Base-by-base conservation (phyloP, 116 monocot species). In the Zostera marina region DNA sequence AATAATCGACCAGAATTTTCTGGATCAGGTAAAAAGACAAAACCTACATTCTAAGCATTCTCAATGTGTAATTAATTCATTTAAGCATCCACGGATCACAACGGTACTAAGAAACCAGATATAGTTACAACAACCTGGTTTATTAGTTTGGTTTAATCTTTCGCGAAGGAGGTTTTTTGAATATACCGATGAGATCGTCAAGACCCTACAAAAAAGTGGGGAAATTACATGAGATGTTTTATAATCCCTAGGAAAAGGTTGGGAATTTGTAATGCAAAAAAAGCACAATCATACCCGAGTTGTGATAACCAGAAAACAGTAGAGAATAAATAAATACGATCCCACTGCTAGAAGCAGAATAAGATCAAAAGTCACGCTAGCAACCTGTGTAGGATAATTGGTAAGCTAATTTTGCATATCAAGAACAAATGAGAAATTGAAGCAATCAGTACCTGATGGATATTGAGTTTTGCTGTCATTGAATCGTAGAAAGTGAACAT, bases 181-280 rank as follows among this genome's bases (percentile, higher is more conserved):
- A 85, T 56, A 94, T 88, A 59, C 82, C 82, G 41, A 94, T 82
- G 38, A 94, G 94, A 82, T 94, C 94, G 72, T 94, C 94, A 11
- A 94, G 53, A 62, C 94, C 94, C 94, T 94, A 71, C 0, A 3
- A 54, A 54, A 51, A 44, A 66, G 2, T 39, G 15, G 38, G 5
- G 14, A 12, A 2, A n/a, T n/a, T n/a, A n/a, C n/a, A n/a, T n/a
- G 38, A 41, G 16, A 26, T 39, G 26, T 26, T 26, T 26, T 26
- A 26, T 26, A 26, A 26, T 26, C 26, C 26, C 16, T 11, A 10
- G 22, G 20, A 15, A 40, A 5, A 15, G 40, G n/a, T 38, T 41
- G 38, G 40, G 19, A 40, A 23, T 6, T 14, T 7, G 7, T 26
- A 48, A 25, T 26, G 54, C 19, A 51, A 41, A 54, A 53, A 53